Base-by-base conservation (phyloP, 108 stramenopile genomes). In the Pseudonitzschia pungens region DNA sequence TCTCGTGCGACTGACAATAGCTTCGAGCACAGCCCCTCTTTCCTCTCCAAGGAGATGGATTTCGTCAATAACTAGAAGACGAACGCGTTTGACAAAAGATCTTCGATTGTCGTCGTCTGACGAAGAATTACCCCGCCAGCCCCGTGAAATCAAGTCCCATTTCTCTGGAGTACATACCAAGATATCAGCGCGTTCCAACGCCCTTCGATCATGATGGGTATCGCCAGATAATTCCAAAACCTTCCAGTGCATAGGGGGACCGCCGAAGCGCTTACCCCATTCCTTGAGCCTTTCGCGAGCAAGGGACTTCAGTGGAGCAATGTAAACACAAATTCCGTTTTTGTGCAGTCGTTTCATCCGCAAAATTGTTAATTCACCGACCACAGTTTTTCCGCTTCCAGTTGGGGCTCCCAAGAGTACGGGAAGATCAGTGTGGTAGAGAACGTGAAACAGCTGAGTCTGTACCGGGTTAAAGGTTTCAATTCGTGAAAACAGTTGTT, bases 121-220 rank as follows among this genome's bases (percentile, higher is more conserved):
- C 24, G 65, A 76, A 0, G 60, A 62, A 10, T 80, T 71, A n/a
- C 84, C 84, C 70, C 89, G 85, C 98, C 98, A 99, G 14, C 92
- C 89, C 62, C 99, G 78, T 28, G 97, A 92, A 65, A 99, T 89
- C 31, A 98, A 84, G 74, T 99, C 99, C 97, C 97, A 99, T 78
- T 99, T 99, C 81, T 99, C 99, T 24, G 99, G 99, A 22, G 99
- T 99, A 68, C 98, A 97, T 31, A 99, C 86, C 8, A 99, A 82
- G 27, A 99, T 87, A 72, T 98, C 98, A 32, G 98, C 96, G 14
- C 85, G 84, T 45, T 85, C 83, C 33, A 99, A 83, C 11, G 87
- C 84, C 44, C 77, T 62, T 33, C 79, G 80, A 68, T 98, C 97
- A 70, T 99, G 97, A 31, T 93, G 95, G 29, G 92, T 92, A 62